Evolutionary conservation across 139 green algal genomes (phyloP), one percentile per base, ranked within the genome.

Genomic region (Yamagishiella unicocca): DNA sequence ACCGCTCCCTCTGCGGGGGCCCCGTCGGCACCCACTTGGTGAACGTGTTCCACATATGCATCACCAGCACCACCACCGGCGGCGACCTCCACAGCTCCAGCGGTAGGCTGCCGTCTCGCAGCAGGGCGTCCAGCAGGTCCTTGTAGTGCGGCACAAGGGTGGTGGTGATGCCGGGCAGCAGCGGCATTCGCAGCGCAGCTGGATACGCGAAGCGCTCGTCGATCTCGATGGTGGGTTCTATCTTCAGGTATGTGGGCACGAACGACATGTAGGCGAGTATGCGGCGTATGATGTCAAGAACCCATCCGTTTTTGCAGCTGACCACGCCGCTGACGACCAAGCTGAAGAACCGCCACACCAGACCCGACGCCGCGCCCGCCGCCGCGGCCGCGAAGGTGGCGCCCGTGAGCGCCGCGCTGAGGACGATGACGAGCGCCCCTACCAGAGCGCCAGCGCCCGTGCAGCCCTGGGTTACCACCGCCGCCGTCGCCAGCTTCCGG

Each of bases 31-130:
- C 66, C 1, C 31, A 73, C 66, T 25, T 9, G 2, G 66, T 43
- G 66, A 73, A 73, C 27, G 10, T 38, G 31, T 43, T 73, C 66
- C 66, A 73, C 31, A 73, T 33, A 31, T 73, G 66, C 66, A 73
- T 21, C 31, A 73, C 66, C 66, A 73, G 31, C 31, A 73, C 31
- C 66, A 43, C 31, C 31, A 73, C 14, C 31, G 66, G 24, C 31
- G 66, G 31, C 31, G 27, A 9, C 12, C 66, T n/a, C 66, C 66
- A 73, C 31, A 73, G 7, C 66, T 73, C 66, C 66, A 43, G 66
- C 66, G 66, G 66, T 31, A 46, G 10, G 31, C 29, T 31, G 6
- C 1, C 31, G 66, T 25, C 66, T 1, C 31, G 31, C 24, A 73
- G 66, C 10, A 43, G 8, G 10, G 66, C 66, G 9, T 31, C 31